These are phyloP conservation scores for Nicotiana rustica DNA, from an alignment of 305 asterid genomes.

Conservation along the genomic window DNA sequence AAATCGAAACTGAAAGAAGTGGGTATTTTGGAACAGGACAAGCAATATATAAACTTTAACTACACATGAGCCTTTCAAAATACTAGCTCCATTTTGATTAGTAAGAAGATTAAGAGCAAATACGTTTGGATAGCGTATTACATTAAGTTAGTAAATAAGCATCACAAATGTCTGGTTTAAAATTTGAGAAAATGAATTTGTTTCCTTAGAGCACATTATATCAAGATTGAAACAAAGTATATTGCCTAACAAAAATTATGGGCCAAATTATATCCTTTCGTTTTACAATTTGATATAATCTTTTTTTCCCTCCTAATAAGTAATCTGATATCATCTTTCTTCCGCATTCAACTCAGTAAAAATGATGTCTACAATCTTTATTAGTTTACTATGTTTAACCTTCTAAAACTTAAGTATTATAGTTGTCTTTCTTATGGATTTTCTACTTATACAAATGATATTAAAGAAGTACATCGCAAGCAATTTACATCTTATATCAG, in stretches of 20 bases:
- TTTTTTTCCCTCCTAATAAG: not conserved
- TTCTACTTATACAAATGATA: not conserved
- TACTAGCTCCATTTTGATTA: not conserved
- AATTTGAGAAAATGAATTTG: slow-evolving; percentile 2
- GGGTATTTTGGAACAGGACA: not conserved
- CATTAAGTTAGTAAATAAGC: not conserved
- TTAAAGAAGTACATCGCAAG: not conserved
- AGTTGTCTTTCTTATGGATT: not conserved
- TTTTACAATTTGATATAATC: not conserved
- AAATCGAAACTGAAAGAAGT: not conserved
- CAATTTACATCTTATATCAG: not conserved
- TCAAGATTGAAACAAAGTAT: not conserved
- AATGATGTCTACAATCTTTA: not conserved
- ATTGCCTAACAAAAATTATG: not conserved
- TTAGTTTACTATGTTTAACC: not conserved
- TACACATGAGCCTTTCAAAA: not conserved
- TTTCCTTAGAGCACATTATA: not conserved
- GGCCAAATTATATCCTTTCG: not conserved
- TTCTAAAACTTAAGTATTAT: not conserved
- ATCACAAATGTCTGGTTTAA: not conserved
- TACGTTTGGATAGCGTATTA: not conserved
- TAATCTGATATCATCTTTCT: not conserved
- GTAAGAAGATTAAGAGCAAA: not conserved
- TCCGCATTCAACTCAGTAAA: not conserved
- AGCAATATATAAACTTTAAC: not conserved